Base-by-base conservation (phyloP, 352 stramenopile genomes). In the Plasmopara viticola region DNA sequence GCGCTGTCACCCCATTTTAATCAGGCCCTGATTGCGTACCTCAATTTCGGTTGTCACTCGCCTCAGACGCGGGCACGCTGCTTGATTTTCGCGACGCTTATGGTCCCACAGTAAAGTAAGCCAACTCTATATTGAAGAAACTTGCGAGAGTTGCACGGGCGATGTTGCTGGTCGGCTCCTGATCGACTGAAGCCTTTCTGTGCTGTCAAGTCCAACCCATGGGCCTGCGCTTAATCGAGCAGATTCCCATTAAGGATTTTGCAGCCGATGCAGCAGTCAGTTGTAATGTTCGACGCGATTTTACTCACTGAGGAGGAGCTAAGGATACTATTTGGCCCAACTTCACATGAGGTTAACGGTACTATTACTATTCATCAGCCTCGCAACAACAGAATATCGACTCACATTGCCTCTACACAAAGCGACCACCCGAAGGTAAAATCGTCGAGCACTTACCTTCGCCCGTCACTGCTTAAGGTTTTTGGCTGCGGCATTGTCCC, bases 291-390 rank as follows among this genome's bases (percentile, higher is more conserved):
- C 40, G 48, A 60, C 50, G n/a, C 43, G 48, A 48, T 68, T 4
- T 46, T 43, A 25, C 50, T 72, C 33, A 66, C 60, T 17, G 63
- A 72, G 37, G 63, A 72, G 39, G 63, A 72, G 47, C 55, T 72
- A 13, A 40, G 59, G 35, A 47, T 68, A 48, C 51, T 72, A 35
- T 68, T 72, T 17, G 53, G 47, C 43, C 55, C 51, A 35, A 40
- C 63, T 38, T 58, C 51, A 59, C 18, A 62, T 34, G 59, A 54
- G 44, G 34, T 15, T 44, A n/a, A 29, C 28, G 17, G 13, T 34
- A 48, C 4, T 45, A 28, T 30, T 31, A 48, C 28, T 38, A 35
- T 29, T 45, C 38, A 18, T 10, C 14, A 46, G 6, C 13, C 50
- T 17, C 37, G 31, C 13, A 30, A 25, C 29, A 52, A 12, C 29